Base-by-base conservation (phyloP, 768 basidiomycete species). In the Rhizopogon vesiculosus region DNA sequence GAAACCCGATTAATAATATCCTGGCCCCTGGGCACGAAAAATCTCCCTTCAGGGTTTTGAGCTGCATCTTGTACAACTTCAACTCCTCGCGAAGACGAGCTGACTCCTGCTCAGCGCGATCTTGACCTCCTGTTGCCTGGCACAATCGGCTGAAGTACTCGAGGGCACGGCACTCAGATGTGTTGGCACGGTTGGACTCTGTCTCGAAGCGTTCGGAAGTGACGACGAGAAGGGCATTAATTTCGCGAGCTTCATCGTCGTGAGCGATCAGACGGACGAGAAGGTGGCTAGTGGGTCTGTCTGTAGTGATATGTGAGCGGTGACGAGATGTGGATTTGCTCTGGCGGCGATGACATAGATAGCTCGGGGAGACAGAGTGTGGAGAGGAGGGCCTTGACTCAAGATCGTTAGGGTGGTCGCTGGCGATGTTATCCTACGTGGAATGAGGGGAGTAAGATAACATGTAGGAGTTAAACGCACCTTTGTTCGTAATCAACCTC, bases 121-220 rank as follows among this genome's bases (percentile, higher is more conserved):
- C 57, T 41, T 76, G 72, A 33, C 68, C 72, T 12, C 75, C 75
- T 25, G 73, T 76, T 8, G 72, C 73, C 41, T 68, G 64, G 46
- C 72, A 72, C 54, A 80, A 66, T 25, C 74, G 70, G 51, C 69
- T 65, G 25, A 76, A 76, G 57, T 78, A 70, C 46, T 78, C 78
- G 43, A 76, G 66, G n/a, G 76, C 77, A 38, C 77, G 74, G 42
- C 68, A 67, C 57, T 79, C 78, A 18, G 78, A 75, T 29, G 72
- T 68, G 29, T 69, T 70, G 25, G 76, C 78, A 53, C 78, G 77
- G 33, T 62, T 60, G 2, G 77, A 71, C 57, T 78, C 78, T 10
- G 61, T 56, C 53, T 78, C 75, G 42, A 79, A 65, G 18, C 68
- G 70, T 39, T 69, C 68, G 5, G 61, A 53, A 42, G 62, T 58